Percentiles rank a stretch among this genome's conserved stretches.
phyloP scores from a whole-genome alignment of 805 yeast species.

The Pichia thaimueangensis region DNA sequence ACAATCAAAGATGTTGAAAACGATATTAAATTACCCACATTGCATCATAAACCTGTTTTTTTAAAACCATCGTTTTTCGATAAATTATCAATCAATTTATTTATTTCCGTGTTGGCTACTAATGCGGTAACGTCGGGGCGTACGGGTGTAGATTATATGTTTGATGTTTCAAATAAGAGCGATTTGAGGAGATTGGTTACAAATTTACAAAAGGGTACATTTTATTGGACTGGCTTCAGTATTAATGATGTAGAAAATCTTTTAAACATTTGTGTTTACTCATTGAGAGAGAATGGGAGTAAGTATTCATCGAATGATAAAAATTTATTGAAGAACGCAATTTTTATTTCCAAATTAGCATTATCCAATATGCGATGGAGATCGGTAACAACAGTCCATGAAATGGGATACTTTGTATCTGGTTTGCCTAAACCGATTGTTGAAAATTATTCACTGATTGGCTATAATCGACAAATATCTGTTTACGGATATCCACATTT shows the following conservation, averaged over 20 bases:
- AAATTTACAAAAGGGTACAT: constrained; percentile 60
- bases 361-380: constrained; percentile 51
- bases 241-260: constrained; percentile 50
- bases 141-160: constrained; percentile 63
- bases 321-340: constrained; percentile 36
- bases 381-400: constrained; percentile 52
- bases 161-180: constrained; percentile 49
- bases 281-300: constrained; percentile 32
- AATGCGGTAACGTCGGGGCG: constrained; percentile 72
- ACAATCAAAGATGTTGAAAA: constrained; percentile 44
- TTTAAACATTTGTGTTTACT: constrained; percentile 40
- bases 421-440: constrained; percentile 39
- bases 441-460: constrained; percentile 40
- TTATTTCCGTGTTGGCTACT: constrained; percentile 60
- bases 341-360: constrained; percentile 42
- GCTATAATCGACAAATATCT: constrained; percentile 28
- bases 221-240: constrained; percentile 72
- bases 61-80: constrained; percentile 60
- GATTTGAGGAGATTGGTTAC: constrained; percentile 52
- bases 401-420: constrained; percentile 51
- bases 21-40: constrained; percentile 51
- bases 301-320: constrained; percentile 35
- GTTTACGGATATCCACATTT: constrained; percentile 59
- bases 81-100: constrained; percentile 53
- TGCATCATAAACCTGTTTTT: constrained; percentile 52